Base-by-base conservation (phyloP, 352 stramenopile genomes). In the Pythium grandisporangium region DNA sequence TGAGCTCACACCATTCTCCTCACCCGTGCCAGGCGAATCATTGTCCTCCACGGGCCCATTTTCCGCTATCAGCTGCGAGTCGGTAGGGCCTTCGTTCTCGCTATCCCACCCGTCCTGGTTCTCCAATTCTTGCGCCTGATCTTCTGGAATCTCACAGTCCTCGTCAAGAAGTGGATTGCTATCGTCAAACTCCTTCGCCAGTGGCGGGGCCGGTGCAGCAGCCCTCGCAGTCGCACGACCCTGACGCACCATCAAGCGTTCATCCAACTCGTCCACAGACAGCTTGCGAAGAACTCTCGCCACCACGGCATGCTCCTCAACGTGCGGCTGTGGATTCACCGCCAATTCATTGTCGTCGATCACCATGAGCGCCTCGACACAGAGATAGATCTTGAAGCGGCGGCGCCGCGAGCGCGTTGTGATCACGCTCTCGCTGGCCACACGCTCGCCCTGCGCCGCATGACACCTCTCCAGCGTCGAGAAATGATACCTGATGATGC, bases 1-100 rank as follows among this genome's bases (percentile, higher is more conserved):
- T n/a, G n/a, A n/a, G n/a, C n/a, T n/a, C n/a, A n/a, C n/a, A n/a
- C n/a, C n/a, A n/a, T n/a, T n/a, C n/a, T n/a, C n/a, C 33, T 38
- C 33, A 38, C 11, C 11, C 11, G 19, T 38, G 13, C 19, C 33
- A 16, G 33, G 33, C 33, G 19, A 16, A 16, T 16, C n/a, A 22
- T 43, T 43, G 19, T 22, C 41, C 2, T 63, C 24, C 12, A 78
- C 62, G 0, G 42, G 38, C 0, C 70, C 74, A 26, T 87, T 84
- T 36, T 84, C 69, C 4, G 59, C 64, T 34, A 87, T 87, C n/a
- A 87, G 43, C 44, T 87, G 62, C 40, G 74, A 87, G 34, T 84
- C 74, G 2, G 63, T 82, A 2, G 42, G 55, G 21, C 62, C 47
- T 49, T 46, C 0, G 27, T 17, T 11, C 41, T 47, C 7, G 30